phyloP scores from a whole-genome alignment of 2,329 filamentous ascomycete genomes.

The Aphanocladium album region DNA sequence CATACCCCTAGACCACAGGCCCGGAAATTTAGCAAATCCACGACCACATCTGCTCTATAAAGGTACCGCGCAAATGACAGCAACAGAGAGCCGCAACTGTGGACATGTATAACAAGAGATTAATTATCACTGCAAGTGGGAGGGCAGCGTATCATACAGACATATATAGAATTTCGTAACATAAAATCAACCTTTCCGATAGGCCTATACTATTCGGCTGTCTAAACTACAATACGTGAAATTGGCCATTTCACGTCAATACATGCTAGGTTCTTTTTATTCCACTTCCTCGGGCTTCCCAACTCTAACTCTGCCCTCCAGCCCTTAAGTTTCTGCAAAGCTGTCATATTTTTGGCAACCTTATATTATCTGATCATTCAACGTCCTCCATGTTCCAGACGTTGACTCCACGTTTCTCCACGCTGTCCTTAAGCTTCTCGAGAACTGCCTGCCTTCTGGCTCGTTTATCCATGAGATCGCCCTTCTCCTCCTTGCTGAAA shows the following conservation, averaged over 20 bases:
- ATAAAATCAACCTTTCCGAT: neutral
- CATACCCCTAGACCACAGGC: slow-evolving; percentile 11
- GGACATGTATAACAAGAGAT: no score
- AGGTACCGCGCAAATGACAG: no score
- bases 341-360: slow-evolving; percentile 46
- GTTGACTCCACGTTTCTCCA: slow-evolving; percentile 45
- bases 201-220: slow-evolving; percentile 15
- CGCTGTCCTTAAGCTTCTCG: slow-evolving; percentile 43
- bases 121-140: no score
- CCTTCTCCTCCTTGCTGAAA: slow-evolving; percentile 56
- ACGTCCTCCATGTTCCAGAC: slow-evolving; percentile 47
- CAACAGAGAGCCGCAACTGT: no score
- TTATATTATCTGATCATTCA: slow-evolving; percentile 46
- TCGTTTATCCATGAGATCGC: slow-evolving; percentile 48
- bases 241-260: slow-evolving; percentile 13
- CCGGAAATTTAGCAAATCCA: neutral
- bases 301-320: slow-evolving; percentile 46
- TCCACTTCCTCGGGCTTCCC: slow-evolving; percentile 45
- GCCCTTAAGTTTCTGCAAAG: slow-evolving; percentile 46
- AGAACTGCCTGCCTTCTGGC: slow-evolving; percentile 50
- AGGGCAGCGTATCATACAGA: neutral
- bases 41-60: no score
- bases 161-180: neutral
- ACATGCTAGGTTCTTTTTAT: slow-evolving; percentile 24
- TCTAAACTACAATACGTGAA: slow-evolving; percentile 21